These are phyloP conservation scores for Leccinum longicurvipes DNA, from an alignment of 768 basidiomycete species.

Conservation along the genomic window DNA sequence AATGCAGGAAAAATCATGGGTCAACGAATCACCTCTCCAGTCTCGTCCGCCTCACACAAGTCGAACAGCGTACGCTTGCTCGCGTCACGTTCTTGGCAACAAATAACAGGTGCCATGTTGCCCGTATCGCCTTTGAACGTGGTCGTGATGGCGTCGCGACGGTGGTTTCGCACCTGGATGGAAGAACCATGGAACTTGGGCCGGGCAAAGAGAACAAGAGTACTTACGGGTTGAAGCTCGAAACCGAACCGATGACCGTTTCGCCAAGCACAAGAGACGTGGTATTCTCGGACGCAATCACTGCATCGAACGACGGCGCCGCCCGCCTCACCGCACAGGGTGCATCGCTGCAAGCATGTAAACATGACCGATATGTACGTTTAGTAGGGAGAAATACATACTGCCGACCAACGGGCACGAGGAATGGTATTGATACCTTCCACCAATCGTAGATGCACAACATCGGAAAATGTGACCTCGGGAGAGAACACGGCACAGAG, in stretches of 20 bases:
- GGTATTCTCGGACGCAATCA: slow-evolving; percentile 79
- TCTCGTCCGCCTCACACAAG: slow-evolving; percentile 81
- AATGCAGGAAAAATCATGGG: neutral
- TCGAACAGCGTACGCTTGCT: slow-evolving; percentile 70
- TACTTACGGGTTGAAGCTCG: slow-evolving; percentile 78
- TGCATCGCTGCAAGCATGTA: slow-evolving; percentile 55
- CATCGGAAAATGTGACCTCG: slow-evolving; percentile 81
- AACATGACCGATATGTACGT: neutral
- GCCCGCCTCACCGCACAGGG: slow-evolving; percentile 63
- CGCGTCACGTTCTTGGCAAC: slow-evolving; percentile 73
- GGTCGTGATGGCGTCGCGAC: slow-evolving; percentile 62
- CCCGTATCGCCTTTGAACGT: slow-evolving; percentile 79
- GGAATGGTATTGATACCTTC: slow-evolving; percentile 82
- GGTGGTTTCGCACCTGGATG: slow-evolving; percentile 69
- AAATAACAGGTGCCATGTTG: slow-evolving; percentile 72
- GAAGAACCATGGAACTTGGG: neutral
- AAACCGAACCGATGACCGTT: slow-evolving; percentile 86
- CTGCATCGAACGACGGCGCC: slow-evolving; percentile 84
- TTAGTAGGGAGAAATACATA: slow-evolving; percentile 36
- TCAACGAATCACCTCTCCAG: slow-evolving; percentile 60
- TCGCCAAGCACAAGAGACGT: slow-evolving; percentile 89
- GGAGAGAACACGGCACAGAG: slow-evolving; percentile 86
- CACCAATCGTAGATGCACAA: slow-evolving; percentile 66
- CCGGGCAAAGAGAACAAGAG: neutral
- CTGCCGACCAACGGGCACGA: slow-evolving; percentile 67